Base-by-base conservation (phyloP, 2,329 filamentous ascomycete genomes). In the Aspergillus quadricinctus region DNA sequence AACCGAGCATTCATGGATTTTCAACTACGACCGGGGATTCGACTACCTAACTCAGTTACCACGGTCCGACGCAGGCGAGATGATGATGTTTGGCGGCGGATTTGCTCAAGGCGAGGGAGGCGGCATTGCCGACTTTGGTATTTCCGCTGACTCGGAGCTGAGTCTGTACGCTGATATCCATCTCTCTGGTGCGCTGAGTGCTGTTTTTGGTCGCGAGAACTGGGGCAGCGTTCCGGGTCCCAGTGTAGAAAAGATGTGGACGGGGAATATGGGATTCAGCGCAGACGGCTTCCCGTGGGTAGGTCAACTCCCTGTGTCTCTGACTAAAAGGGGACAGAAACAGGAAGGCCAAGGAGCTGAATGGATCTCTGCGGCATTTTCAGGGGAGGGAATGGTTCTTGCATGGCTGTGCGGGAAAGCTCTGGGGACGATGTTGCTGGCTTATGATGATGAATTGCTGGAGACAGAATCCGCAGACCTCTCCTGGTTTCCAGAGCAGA, bases 41-140 rank as follows among this genome's bases (percentile, higher is more conserved):
- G 82, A 85, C 61, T 83, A 84, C 59, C 69, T 81, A 9, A 81
- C 80, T 0, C 80, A 83, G 60, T 69, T 51, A 71, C 80, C 1
- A 66, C 49, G 28, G 21, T 43, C 55, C 2, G 48, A 53, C 4
- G 29, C 55, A 2, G 50, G 0, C 74, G 78, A 1, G 6, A 78
- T 83, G 55, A 67, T 85, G 57, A 80, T 85, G 78, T 65, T 82
- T 2, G 82, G 83, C 1, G 83, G 83, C 0, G 83, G 80, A 0
- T 78, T 83, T 54, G 71, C 73, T 4, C 74, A 77, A 23, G 75
- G 77, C 17, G 64, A 67, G 4, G 68, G 71, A 4, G 66, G 77
- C 8, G 81, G 80, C 0, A 41, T 79, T 3, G 76, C 77, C 31
- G 75, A 78, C 52, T 46, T 84, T 0, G 82, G 81, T 0, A 59